A percentile compares a stretch with the other conserved stretches of the same genome.
phyloP scores from a whole-genome alignment of 768 basidiomycete species.

The Macrolepiota dolichaula region DNA sequence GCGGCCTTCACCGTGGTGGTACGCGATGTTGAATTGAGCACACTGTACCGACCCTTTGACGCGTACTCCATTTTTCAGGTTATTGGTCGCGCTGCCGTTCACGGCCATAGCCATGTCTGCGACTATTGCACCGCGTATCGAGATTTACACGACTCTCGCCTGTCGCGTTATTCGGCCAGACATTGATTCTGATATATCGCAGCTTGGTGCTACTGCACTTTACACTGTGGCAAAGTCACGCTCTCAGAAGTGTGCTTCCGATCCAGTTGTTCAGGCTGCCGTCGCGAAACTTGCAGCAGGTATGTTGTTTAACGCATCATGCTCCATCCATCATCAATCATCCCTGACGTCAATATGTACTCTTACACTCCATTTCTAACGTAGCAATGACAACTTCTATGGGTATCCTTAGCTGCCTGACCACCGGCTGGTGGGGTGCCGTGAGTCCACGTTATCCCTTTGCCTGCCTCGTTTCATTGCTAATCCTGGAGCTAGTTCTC shows the following conservation, averaged over 20 bases:
- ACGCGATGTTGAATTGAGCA: slow-evolving; percentile 18
- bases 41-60: neutral
- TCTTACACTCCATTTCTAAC: neutral
- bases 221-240: slow-evolving; percentile 1
- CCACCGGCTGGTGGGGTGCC: slow-evolving; percentile 84
- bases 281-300: slow-evolving; percentile 65
- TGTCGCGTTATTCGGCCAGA: slow-evolving; percentile 67
- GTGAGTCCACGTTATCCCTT: slow-evolving; percentile 35
- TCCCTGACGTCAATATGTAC: slow-evolving; percentile 3
- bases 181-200: slow-evolving; percentile 27
- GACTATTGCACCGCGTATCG: slow-evolving; percentile 66
- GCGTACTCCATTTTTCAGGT: slow-evolving; percentile 39
- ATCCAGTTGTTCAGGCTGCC: slow-evolving; percentile 71
- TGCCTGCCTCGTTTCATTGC: neutral
- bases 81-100: slow-evolving; percentile 52
- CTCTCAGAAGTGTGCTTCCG: slow-evolving; percentile 45
- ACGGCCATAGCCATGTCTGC: slow-evolving; percentile 51
- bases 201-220: neutral
- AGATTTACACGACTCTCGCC: slow-evolving; percentile 70
- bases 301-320: slow-evolving; percentile 26
- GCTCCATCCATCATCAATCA: neutral
- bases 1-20: slow-evolving; percentile 74
- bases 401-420: slow-evolving; percentile 75
- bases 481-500: slow-evolving; percentile 47
- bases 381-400: slow-evolving; percentile 60